phyloP scores from a whole-genome alignment of 116 monocot genomes.

The Posidonia oceanica region DNA sequence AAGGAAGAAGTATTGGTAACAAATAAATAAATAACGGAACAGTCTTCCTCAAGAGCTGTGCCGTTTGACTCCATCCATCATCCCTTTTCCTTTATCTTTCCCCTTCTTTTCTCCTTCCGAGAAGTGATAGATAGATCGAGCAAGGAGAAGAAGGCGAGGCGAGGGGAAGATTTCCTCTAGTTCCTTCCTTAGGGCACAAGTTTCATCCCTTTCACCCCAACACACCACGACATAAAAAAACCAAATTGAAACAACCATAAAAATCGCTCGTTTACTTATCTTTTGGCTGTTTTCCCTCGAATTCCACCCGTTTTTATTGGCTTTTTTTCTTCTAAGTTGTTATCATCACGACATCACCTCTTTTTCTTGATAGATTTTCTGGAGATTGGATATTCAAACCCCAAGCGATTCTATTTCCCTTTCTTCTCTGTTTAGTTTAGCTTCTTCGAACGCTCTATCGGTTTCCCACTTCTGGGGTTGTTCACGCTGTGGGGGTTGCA shows the following conservation, averaged over 20 bases:
- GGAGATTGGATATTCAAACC: too few species aligned
- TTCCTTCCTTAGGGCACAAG: not conserved
- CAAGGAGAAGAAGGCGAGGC: not conserved
- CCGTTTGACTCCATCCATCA: too few species aligned
- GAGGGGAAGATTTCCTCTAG: not conserved
- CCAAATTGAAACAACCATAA: not conserved
- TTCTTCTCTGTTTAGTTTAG: not conserved
- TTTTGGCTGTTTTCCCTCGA: not conserved
- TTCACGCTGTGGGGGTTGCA: not conserved
- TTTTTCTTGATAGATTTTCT: too few species aligned
- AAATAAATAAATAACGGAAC: too few species aligned
- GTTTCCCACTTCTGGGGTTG: not conserved
- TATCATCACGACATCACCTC: too few species aligned
- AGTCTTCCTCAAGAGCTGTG: too few species aligned
- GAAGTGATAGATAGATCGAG: not conserved
- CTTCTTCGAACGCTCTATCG: not conserved
- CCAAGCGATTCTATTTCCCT: not conserved
- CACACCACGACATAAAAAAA: too few species aligned
- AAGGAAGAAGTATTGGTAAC: too few species aligned
- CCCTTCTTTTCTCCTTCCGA: not conserved
- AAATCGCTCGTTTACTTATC: not conserved
- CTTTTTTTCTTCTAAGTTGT: too few species aligned
- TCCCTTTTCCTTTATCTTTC: not conserved
- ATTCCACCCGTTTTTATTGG: too few species aligned
- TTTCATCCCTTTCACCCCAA: not conserved